Evolutionary conservation across 129 eudicot genomes (phyloP).

Genomic region (Tanacetum coccineum): DNA sequence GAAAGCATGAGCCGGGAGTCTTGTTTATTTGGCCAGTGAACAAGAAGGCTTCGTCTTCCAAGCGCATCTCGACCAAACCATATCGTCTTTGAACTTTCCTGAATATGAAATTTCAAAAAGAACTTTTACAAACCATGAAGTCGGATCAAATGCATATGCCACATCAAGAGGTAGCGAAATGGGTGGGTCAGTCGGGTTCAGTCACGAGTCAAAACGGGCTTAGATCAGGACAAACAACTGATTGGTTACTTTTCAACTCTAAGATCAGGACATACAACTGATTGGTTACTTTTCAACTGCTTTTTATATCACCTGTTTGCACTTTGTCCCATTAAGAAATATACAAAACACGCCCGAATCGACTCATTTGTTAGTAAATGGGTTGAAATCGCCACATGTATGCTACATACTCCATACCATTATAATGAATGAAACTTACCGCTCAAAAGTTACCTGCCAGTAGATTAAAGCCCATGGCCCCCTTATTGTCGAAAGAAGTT

Average conservation of each 20-base stretch:
- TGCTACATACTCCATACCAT: conserved; percentile 12
- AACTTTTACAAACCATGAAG: conserved; percentile 8
- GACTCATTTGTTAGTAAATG: not conserved
- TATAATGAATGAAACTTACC: conserved; percentile 62
- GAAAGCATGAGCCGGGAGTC: conserved; percentile 70
- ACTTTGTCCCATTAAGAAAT: not conserved
- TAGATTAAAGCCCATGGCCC: conserved; percentile 95
- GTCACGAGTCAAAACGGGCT: too few species aligned
- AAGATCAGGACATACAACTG: too few species aligned
- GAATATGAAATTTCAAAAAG: conserved; percentile 12
- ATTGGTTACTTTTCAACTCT: not conserved
- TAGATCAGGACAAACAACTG: not conserved
- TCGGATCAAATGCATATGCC: conserved; percentile 3
- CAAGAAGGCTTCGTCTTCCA: conserved; percentile 96
- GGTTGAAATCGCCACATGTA: not conserved
- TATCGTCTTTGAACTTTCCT: conserved; percentile 67
- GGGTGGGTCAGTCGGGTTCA: not conserved
- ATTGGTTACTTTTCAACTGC: not conserved
- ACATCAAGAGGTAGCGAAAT: conserved; percentile 9
- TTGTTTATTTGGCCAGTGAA: conserved; percentile 75
- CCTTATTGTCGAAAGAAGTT: conserved; percentile 73
- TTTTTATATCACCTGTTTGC: not conserved
- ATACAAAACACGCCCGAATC: not conserved
- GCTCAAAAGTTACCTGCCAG: conserved; percentile 93
- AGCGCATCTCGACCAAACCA: conserved; percentile 99